These are phyloP conservation scores for Arctostaphylos glauca DNA, from an alignment of 148 eudicot species.

Conservation along the genomic window DNA sequence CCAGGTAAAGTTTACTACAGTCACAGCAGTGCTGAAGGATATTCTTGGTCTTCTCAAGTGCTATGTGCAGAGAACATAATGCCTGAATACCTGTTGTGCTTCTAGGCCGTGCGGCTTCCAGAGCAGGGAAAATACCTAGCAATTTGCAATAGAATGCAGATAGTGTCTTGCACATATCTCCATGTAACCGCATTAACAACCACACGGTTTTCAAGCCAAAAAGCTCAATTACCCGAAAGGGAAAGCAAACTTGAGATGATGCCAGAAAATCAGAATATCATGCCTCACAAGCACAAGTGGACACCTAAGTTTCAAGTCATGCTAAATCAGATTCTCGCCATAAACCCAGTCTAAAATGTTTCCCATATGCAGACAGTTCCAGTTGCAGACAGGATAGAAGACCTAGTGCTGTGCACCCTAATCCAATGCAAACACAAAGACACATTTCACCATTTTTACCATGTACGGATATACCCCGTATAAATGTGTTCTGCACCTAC, in stretches of 20 bases:
- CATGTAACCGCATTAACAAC: slow-evolving; percentile 72
- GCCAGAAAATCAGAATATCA: background rate
- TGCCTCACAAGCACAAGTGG: background rate
- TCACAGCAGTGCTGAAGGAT: slow-evolving; percentile 89
- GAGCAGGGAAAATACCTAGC: slow-evolving; percentile 72
- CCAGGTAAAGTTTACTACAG: slow-evolving; percentile 95
- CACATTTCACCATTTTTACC: background rate
- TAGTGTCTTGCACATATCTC: slow-evolving; percentile 77
- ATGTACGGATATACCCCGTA: background rate
- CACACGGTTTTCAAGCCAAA: slow-evolving; percentile 3
- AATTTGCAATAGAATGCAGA: slow-evolving; percentile 65
- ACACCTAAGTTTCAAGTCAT: slow-evolving; percentile 1
- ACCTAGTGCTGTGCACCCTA: background rate
- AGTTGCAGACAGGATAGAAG: background rate
- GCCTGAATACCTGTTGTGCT: slow-evolving; percentile 96
- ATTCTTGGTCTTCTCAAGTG: slow-evolving; percentile 88
- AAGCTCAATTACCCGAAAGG: background rate
- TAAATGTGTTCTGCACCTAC: background rate
- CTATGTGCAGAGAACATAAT: slow-evolving; percentile 83
- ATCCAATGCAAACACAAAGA: background rate
- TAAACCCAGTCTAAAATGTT: background rate
- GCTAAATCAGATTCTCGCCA: background rate
- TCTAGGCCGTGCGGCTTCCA: slow-evolving; percentile 93
- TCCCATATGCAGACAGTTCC: background rate
- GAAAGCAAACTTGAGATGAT: background rate